phyloP scores from a whole-genome alignment of 2,329 filamentous ascomycete species.

The Balansia obtecta region DNA sequence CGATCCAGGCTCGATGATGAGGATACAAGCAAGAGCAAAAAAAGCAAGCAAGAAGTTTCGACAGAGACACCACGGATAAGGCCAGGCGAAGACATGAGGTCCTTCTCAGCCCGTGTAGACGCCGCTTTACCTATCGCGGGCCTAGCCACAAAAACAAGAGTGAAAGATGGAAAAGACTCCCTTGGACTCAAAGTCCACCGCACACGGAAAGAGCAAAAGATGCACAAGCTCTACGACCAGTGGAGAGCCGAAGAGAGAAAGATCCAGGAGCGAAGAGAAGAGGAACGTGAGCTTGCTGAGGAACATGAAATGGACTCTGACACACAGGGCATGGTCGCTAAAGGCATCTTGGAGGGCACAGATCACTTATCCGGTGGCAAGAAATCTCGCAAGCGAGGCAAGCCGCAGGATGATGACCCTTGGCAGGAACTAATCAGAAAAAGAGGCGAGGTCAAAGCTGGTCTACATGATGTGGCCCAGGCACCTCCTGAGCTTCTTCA shows the following conservation, averaged over 20 bases:
- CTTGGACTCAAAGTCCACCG: conserved; percentile 53
- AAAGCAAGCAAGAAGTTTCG: conserved; percentile 12
- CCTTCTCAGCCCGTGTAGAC: conserved; percentile 75
- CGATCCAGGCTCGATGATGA: conserved; percentile 62
- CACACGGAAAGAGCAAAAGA: conserved; percentile 75
- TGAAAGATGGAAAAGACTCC: conserved; percentile 49
- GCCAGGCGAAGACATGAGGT: conserved; percentile 70
- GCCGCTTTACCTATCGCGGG: conserved; percentile 67
- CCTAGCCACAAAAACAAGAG: conserved; percentile 47
- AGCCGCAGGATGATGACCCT: conserved; percentile 55
- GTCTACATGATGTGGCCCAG: conserved; percentile 49
- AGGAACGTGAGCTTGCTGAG: conserved; percentile 52
- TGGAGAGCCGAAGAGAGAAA: conserved; percentile 57
- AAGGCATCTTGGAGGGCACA: conserved; percentile 25
- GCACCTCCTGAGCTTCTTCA: conserved; percentile 67
- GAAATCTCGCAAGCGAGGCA: conserved; percentile 19
- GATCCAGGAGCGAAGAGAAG: conserved; percentile 50
- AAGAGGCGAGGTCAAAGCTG: conserved; percentile 41
- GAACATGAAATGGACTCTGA: conserved; percentile 49
- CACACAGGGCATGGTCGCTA: conserved; percentile 29
- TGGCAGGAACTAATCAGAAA: conserved; percentile 64
- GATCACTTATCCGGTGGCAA: conserved; percentile 23
- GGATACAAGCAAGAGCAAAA: conserved; percentile 11
- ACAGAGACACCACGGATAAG: conserved; percentile 52
- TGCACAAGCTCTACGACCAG: conserved; percentile 70